These are phyloP conservation scores for Exidia glandulosa DNA, from an alignment of 768 basidiomycete species.

Conservation along the genomic window DNA sequence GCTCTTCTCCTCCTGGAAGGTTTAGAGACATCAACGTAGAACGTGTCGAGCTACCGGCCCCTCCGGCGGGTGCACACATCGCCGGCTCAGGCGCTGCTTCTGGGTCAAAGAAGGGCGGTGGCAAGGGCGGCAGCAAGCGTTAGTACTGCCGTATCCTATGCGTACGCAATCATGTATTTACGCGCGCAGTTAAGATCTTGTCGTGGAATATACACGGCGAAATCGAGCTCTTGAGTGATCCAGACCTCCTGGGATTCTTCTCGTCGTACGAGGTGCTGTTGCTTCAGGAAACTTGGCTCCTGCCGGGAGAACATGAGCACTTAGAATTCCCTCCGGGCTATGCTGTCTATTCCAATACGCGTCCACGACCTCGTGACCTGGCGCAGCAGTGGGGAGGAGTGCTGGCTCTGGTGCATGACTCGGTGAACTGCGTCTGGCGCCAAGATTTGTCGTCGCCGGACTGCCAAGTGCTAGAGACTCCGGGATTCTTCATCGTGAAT, in stretches of 20 bases:
- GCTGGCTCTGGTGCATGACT: neutral
- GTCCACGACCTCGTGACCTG: neutral
- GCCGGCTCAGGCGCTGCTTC: too few species aligned
- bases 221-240: neutral
- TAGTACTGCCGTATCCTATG: too few species aligned
- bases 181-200: neutral
- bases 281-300: neutral
- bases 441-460: neutral
- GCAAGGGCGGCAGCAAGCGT: too few species aligned
- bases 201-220: neutral
- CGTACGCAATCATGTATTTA: neutral
- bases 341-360: neutral
- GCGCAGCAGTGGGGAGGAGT: neutral
- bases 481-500: neutral
- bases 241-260: neutral
- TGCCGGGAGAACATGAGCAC: neutral
- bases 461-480: neutral
- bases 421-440: neutral
- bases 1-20: too few species aligned
- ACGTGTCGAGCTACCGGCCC: too few species aligned
- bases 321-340: neutral
- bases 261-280: neutral
- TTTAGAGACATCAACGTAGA: too few species aligned
- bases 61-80: too few species aligned
- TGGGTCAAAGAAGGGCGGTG: too few species aligned